Evolutionary conservation across 352 stramenopile species (phyloP), one percentile per base, ranked within the genome.

Genomic region (Pythium vanterpoolii): DNA sequence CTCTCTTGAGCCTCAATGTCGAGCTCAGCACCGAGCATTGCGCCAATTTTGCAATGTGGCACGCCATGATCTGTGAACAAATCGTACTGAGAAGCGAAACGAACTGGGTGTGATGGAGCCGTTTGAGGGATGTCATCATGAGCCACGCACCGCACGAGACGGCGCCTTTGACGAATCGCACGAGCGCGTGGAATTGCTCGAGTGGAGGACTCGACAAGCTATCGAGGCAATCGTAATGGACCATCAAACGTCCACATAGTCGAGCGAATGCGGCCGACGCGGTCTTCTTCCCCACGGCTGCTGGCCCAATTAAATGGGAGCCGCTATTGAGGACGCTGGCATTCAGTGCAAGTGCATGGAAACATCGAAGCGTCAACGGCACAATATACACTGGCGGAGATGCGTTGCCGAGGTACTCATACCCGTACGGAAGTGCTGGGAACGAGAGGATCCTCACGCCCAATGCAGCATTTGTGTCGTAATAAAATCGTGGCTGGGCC

Each of bases 351-450:
- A 91, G 70, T 2, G 72, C 51, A 21, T 88, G 77, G 38, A 77
- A 88, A 31, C 79, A 91, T 6, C 81, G 70, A 11, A 91, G 53
- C 5, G 79, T 89, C 11, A 91, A 51, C 2, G 81, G 79, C 2
- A 71, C 80, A 18, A 87, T 46, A 26, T 81, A 60, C n/a, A 87
- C 59, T 8, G 66, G 42, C 8, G 60, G 36, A 2, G 69, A 62
- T 19, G 59, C 53, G 57, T 89, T 91, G 3, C 81, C 84, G 2
- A 77, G 48, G 36, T 91, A 93, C 55, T 93, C 84, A 31, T 89
- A 83, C 0, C 84, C 84, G 28, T 91, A 91, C 10, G 66, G 51
- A 23, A 92, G 54, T 26, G 65, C 58, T 0, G 74, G 52, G 4
- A 75, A 76, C 7, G 74, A 77, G 52, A 88, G 46, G 30, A 94